Evolutionary conservation across 2,329 filamentous ascomycete species (phyloP), one percentile per base, ranked within the genome.

Genomic region (Trichoderma semiorbis): DNA sequence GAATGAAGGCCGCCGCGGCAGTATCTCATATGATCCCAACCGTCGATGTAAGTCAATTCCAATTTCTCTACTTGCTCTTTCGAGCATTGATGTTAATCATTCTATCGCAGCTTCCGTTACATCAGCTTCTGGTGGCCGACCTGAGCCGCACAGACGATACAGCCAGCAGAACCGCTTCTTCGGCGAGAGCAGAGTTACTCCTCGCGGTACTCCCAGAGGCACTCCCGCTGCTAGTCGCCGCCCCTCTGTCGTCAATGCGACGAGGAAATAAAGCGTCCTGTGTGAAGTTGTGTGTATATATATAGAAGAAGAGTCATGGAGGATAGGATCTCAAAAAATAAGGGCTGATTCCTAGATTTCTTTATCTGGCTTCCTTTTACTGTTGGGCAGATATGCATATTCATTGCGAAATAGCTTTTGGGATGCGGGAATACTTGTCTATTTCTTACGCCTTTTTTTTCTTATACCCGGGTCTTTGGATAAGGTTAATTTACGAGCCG

Each of bases 151-250:
- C 1, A 78, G 81, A 1, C 75, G 77, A 7, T 83, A 79, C 75
- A 83, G 81, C 70, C 81, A 83, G 66, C 79, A 82, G 50, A 73
- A 81, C 55, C 81, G 82, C 14, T 83, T 83, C 77, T 83, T 83
- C 61, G 82, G 82, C 1, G 81, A 83, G 75, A 82, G 75, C 50
- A 80, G 82, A 28, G 81, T 83, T 1, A 83, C 82, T 1, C 82
- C 82, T 6, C 76, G 79, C 18, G 76, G 75, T 5, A 83, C 82
- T 3, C 81, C 81, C 0, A 74, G 81, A 8, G 81, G 79, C 1
- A 83, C 82, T 0, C 82, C 82, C 0, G 79, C 80, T 0, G 81
- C 80, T 0, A 82, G 78, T 58, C 78, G 82, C 11, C 77, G 80
- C 36, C 75, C 75, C 12, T 80, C 78, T 55, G 71, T 74, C 53